Conservation (phyloP, 331 rosid genomes). For the Spiraea crenata region DNA sequence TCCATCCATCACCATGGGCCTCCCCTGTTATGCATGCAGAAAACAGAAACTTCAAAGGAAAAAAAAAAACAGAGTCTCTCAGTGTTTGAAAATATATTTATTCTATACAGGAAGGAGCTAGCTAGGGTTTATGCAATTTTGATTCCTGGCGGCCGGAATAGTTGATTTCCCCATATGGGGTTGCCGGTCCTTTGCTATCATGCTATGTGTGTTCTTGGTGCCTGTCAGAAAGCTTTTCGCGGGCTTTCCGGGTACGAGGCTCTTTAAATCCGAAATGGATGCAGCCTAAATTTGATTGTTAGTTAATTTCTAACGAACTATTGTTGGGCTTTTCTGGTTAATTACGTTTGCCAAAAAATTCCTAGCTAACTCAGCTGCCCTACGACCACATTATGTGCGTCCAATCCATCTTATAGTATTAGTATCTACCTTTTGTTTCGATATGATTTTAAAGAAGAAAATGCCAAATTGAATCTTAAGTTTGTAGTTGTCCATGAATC, state of each 20-base stretch:
- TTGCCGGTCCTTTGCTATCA: not conserved
- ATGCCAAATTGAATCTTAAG: too few species aligned
- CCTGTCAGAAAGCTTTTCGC: constrained; percentile 23
- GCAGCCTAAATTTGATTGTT: constrained; percentile 26
- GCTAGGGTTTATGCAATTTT: not conserved
- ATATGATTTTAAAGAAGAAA: too few species aligned
- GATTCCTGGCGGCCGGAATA: not conserved
- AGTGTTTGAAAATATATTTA: not conserved
- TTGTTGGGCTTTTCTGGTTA: constrained; percentile 5
- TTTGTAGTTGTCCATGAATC: too few species aligned
- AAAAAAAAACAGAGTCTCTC: not conserved
- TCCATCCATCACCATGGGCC: constrained; percentile 44
- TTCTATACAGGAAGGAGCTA: not conserved
- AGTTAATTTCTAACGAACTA: constrained; percentile 8
- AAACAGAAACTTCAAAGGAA: not conserved
- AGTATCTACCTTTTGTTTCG: too few species aligned
- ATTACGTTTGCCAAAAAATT: constrained; percentile 21
- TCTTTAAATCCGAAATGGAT: not conserved
- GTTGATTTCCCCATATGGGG: constrained; percentile 25
- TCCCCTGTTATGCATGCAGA: not conserved
- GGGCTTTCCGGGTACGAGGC: constrained; percentile 29
- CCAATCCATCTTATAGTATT: too few species aligned
- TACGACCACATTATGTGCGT: too few species aligned
- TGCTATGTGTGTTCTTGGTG: constrained; percentile 1
- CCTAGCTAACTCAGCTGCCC: too few species aligned